Evolutionary conservation across 371 early-diverging fungal species (phyloP).

Genomic region (Massospora cicadina): DNA sequence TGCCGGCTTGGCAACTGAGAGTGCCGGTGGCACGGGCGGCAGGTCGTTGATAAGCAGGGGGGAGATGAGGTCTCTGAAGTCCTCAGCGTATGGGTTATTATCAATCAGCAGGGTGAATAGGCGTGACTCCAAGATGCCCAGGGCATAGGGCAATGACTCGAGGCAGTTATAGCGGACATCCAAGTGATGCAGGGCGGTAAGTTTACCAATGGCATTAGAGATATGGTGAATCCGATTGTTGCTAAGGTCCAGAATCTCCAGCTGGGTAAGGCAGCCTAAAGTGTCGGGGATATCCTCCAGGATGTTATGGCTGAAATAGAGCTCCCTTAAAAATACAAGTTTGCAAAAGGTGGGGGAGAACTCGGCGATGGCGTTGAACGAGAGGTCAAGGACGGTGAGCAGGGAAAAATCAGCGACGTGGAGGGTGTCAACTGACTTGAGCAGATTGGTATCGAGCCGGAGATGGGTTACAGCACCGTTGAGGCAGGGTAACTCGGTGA

Average conservation of each 20-base stretch:
- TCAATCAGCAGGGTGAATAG: slow-evolving; percentile 10
- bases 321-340: slow-evolving; percentile 1
- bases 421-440: background rate
- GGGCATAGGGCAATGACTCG: background rate
- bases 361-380: slow-evolving; percentile 5
- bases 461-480: slow-evolving; percentile 9
- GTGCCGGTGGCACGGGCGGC: background rate
- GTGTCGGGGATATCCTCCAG: background rate
- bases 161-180: slow-evolving; percentile 5
- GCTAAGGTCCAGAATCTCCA: slow-evolving; percentile 9
- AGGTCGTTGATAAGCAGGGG: background rate
- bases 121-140: slow-evolving; percentile 8
- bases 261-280: background rate
- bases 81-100: slow-evolving; percentile 4
- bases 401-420: background rate
- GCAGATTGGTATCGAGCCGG: slow-evolving; percentile 5
- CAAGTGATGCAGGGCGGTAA: slow-evolving; percentile 8
- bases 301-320: slow-evolving; percentile 6
- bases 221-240: background rate
- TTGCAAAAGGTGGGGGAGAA: background rate
- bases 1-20: background rate
- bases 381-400: slow-evolving; percentile 8
- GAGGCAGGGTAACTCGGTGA: background rate
- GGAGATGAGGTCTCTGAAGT: background rate
- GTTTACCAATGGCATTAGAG: background rate